These are phyloP conservation scores for Termitomyces sp. DNA, from an alignment of 768 basidiomycete genomes.

Conservation along the genomic window DNA sequence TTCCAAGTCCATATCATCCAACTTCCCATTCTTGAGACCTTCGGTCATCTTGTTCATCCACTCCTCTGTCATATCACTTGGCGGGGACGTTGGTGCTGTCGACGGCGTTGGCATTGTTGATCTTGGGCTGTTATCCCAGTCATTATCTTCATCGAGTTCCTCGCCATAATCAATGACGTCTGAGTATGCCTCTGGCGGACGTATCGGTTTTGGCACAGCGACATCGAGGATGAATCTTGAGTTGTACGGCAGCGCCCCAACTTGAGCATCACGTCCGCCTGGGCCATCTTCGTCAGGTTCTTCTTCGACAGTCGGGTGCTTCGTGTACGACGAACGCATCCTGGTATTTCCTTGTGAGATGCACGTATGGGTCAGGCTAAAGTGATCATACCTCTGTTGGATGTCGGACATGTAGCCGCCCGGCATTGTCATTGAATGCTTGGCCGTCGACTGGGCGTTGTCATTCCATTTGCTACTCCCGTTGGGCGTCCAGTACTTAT, in stretches of 20 bases:
- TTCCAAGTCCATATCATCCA: conserved; percentile 12
- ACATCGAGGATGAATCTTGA: conserved; percentile 33
- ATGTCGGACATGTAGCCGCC: conserved; percentile 5
- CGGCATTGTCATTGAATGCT: conserved; percentile 8
- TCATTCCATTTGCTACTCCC: conserved; percentile 11
- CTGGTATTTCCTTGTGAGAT: not conserved
- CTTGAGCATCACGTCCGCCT: conserved; percentile 14
- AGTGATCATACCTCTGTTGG: conserved; percentile 2
- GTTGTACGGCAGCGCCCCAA: conserved; percentile 32
- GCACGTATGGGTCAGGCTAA: not conserved
- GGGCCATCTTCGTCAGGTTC: conserved; percentile 42
- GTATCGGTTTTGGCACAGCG: conserved; percentile 40
- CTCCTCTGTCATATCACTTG: conserved; percentile 24
- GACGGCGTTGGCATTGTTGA: conserved; percentile 25
- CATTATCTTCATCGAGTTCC: conserved; percentile 20
- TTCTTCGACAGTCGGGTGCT: conserved; percentile 43
- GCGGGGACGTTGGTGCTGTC: conserved; percentile 26
- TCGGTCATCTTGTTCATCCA: conserved; percentile 24
- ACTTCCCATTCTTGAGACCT: conserved; percentile 19
- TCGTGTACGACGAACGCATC: conserved; percentile 16
- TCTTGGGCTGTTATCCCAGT: conserved; percentile 17
- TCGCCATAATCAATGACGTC: conserved; percentile 33
- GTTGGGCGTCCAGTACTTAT: conserved; percentile 16
- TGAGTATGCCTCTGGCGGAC: conserved; percentile 33
- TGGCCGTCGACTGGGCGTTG: conserved; percentile 1